phyloP scores from a whole-genome alignment of 768 basidiomycete genomes.

The Hortiboletus campestris region DNA sequence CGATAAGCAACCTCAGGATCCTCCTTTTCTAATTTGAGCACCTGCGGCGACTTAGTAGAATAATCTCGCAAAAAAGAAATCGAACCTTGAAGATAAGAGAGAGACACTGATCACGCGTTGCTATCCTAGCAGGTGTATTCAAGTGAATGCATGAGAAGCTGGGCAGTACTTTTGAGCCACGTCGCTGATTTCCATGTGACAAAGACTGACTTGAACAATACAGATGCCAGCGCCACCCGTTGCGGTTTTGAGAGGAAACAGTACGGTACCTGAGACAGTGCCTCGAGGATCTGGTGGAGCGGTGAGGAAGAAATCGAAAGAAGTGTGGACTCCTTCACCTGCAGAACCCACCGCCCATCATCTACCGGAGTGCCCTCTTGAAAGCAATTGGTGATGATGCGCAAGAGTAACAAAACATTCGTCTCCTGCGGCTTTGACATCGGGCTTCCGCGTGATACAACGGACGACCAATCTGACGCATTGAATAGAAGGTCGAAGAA shows the following conservation, averaged over 20 bases:
- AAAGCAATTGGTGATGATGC: slow-evolving; percentile 79
- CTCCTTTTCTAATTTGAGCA: slow-evolving; percentile 40
- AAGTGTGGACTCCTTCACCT: slow-evolving; percentile 36
- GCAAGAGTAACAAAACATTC: slow-evolving; percentile 76
- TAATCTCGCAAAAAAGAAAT: not conserved
- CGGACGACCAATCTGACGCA: slow-evolving; percentile 60
- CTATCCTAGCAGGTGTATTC: slow-evolving; percentile 38
- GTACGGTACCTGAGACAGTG: slow-evolving; percentile 51
- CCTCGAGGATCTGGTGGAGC: slow-evolving; percentile 51
- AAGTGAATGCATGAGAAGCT: slow-evolving; percentile 67
- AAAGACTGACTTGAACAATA: slow-evolving; percentile 80
- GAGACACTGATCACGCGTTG: slow-evolving; percentile 43
- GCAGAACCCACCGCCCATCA: slow-evolving; percentile 49
- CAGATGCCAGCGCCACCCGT: slow-evolving; percentile 74
- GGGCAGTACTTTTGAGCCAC: slow-evolving; percentile 1
- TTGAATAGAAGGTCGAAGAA: slow-evolving; percentile 64
- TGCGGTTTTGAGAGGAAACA: slow-evolving; percentile 62
- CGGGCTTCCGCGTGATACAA: slow-evolving; percentile 49
- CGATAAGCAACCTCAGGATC: slow-evolving; percentile 75
- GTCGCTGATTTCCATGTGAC: not conserved
- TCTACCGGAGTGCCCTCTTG: slow-evolving; percentile 47
- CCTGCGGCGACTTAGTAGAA: slow-evolving; percentile 15
- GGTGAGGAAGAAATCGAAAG: slow-evolving; percentile 4
- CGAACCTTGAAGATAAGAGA: slow-evolving; percentile 46
- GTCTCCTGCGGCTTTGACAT: slow-evolving; percentile 75